Percentiles rank a stretch among this genome's conserved stretches.
These are phyloP conservation scores for Colletotrichum karsti DNA, from an alignment of 2,329 filamentous ascomycete species.

Conservation along the genomic window DNA sequence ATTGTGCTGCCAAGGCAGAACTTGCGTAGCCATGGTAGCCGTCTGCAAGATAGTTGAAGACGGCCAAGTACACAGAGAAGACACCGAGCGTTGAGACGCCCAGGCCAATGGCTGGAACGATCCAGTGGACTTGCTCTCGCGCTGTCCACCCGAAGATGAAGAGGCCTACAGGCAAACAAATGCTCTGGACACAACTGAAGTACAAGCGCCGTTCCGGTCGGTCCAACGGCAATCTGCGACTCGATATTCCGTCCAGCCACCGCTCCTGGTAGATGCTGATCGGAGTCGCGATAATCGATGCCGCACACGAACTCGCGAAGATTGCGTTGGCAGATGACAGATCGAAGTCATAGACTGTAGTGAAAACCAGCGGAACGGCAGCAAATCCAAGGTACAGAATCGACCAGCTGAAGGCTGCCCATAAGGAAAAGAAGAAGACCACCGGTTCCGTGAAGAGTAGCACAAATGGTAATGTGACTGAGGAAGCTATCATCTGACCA, in stretches of 20 bases:
- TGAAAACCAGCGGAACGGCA: constrained; percentile 57
- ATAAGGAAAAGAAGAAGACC: constrained; percentile 62
- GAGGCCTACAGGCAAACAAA: constrained; percentile 64
- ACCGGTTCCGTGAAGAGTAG: constrained; percentile 72
- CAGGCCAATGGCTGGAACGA: constrained; percentile 63
- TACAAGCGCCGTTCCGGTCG: constrained; percentile 82
- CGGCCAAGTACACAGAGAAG: constrained; percentile 63
- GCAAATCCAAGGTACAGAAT: constrained; percentile 62
- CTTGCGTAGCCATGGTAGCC: constrained; percentile 47
- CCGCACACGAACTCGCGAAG: neutral
- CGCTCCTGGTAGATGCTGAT: constrained; percentile 77
- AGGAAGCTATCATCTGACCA: constrained; percentile 74
- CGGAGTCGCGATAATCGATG: constrained; percentile 65
- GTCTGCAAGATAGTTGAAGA: constrained; percentile 61
- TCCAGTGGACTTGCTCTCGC: constrained; percentile 57
- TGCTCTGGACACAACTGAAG: constrained; percentile 56
- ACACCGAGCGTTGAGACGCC: constrained; percentile 68
- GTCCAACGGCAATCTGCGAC: constrained; percentile 50
- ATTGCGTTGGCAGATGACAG: constrained; percentile 45
- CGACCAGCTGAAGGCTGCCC: constrained; percentile 58
- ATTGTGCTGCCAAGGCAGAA: constrained; percentile 85
- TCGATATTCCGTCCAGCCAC: neutral
- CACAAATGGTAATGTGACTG: constrained; percentile 79
- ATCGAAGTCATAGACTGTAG: constrained; percentile 53
- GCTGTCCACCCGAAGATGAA: constrained; percentile 69